phyloP scores from a whole-genome alignment of 129 eudicot species.

The Flaveria trinervia region DNA sequence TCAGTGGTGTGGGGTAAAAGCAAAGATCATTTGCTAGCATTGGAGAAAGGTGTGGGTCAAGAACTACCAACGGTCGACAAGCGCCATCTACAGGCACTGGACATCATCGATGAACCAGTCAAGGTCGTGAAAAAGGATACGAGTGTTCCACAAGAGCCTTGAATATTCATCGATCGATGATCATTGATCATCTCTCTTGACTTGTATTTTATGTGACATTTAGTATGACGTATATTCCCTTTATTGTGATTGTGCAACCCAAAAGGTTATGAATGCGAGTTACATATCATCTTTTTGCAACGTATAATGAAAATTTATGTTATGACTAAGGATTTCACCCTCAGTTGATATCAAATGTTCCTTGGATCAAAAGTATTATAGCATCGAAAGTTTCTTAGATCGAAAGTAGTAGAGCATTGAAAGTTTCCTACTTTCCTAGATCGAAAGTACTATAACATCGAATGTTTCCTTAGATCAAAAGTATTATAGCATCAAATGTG shows the following conservation, averaged over 20 bases:
- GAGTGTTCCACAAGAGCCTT: slow-evolving; percentile 29
- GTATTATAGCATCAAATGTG: too few species aligned
- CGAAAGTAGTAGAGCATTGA: too few species aligned
- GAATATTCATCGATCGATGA: neutral
- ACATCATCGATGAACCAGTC: slow-evolving; percentile 28
- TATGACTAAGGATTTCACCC: neutral
- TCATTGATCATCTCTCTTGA: neutral
- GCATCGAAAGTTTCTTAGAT: too few species aligned
- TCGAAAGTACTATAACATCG: too few species aligned
- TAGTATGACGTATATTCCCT: neutral
- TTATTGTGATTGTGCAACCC: slow-evolving; percentile 7
- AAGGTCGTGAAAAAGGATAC: slow-evolving; percentile 16
- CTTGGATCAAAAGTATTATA: too few species aligned
- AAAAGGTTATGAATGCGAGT: slow-evolving; percentile 12
- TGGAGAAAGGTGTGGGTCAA: slow-evolving; percentile 46
- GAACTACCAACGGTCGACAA: slow-evolving; percentile 52
- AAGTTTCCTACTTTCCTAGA: too few species aligned
- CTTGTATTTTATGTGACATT: slow-evolving; percentile 20
- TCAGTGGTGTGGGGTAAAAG: slow-evolving; percentile 96
- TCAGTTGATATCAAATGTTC: too few species aligned
- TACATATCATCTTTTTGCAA: slow-evolving; percentile 2
- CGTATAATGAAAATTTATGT: neutral
- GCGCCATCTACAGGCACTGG: neutral
- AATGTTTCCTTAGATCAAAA: too few species aligned
- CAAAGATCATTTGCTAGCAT: slow-evolving; percentile 50